A percentile compares a stretch with the other conserved stretches of the same genome.
These are phyloP conservation scores for Breynia disticha DNA, from an alignment of 441 rosid species.

Conservation along the genomic window DNA sequence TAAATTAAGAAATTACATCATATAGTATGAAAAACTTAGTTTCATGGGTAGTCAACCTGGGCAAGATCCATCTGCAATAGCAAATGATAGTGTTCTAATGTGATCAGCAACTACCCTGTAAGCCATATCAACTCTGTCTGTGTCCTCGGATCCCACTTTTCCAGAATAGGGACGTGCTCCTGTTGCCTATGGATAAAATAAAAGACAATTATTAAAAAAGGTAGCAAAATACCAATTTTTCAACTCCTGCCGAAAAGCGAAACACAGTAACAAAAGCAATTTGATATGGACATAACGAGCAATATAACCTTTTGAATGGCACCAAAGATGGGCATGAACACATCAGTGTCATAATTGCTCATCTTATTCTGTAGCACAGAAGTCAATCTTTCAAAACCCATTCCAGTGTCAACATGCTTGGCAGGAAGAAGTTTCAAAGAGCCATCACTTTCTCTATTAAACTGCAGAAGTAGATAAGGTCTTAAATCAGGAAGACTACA, in stretches of 20 bases:
- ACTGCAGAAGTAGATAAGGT: constrained; percentile 31
- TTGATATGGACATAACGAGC: no score
- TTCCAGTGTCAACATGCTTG: constrained; percentile 95
- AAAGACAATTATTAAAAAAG: neutral
- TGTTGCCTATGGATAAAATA: constrained; percentile 44
- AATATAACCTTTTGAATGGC: constrained; percentile 69
- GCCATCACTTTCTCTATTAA: constrained; percentile 87
- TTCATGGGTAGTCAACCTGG: constrained; percentile 50
- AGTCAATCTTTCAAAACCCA: constrained; percentile 97
- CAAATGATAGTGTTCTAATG: constrained; percentile 90
- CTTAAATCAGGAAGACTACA: no score
- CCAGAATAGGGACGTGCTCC: constrained; percentile 86
- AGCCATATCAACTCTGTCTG: constrained; percentile 88
- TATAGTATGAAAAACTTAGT: no score
- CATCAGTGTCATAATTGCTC: constrained; percentile 99
- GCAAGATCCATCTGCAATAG: constrained; percentile 97
- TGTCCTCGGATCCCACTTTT: constrained; percentile 84
- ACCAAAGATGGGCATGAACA: constrained; percentile 85
- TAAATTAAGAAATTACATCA: no score
- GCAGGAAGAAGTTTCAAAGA: constrained; percentile 82
- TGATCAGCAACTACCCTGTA: constrained; percentile 98
- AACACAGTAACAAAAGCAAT: neutral
- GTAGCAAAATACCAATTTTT: neutral
- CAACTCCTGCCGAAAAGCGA: neutral
- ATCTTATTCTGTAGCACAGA: constrained; percentile 86